Evolutionary conservation across 2,329 filamentous ascomycete species (phyloP).

Genomic region (Scleromitrula shiraiana): DNA sequence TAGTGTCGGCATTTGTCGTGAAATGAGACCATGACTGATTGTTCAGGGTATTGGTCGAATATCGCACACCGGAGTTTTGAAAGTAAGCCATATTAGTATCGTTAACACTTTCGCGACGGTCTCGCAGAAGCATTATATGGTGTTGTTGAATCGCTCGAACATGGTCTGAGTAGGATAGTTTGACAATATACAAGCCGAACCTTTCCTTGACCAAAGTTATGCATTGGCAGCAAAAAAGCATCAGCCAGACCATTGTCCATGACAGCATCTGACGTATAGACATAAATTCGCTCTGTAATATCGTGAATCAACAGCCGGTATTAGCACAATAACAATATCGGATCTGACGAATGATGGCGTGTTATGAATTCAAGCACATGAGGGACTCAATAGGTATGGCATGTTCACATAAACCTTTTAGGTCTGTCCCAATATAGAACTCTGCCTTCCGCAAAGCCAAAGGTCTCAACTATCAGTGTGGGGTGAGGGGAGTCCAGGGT

Average conservation of each 20-base stretch:
- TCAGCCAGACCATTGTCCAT: slow-evolving; percentile 2
- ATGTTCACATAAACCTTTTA: slow-evolving; percentile 9
- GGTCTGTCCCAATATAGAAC: background rate
- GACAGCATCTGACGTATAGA: background rate
- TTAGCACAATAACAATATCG: background rate
- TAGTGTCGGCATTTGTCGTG: no score
- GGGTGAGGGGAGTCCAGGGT: background rate
- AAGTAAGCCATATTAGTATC: no score
- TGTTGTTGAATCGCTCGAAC: background rate
- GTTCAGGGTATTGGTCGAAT: no score
- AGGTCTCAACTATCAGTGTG: slow-evolving; percentile 4
- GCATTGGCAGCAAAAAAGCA: background rate
- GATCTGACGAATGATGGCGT: background rate
- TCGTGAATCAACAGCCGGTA: no score
- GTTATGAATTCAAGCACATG: slow-evolving; percentile 7
- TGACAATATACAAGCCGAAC: background rate
- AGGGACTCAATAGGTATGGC: slow-evolving; percentile 8
- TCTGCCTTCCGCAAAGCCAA: slow-evolving; percentile 2
- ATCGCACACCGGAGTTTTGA: no score
- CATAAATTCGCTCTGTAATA: slow-evolving; percentile 2
- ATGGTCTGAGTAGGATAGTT: background rate
- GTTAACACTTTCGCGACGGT: no score
- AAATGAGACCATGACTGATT: no score
- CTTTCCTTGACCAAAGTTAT: background rate
- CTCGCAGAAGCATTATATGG: no score